Evolutionary conservation across 805 yeast genomes (phyloP).

Genomic region (Kodamaea jinghongensis): DNA sequence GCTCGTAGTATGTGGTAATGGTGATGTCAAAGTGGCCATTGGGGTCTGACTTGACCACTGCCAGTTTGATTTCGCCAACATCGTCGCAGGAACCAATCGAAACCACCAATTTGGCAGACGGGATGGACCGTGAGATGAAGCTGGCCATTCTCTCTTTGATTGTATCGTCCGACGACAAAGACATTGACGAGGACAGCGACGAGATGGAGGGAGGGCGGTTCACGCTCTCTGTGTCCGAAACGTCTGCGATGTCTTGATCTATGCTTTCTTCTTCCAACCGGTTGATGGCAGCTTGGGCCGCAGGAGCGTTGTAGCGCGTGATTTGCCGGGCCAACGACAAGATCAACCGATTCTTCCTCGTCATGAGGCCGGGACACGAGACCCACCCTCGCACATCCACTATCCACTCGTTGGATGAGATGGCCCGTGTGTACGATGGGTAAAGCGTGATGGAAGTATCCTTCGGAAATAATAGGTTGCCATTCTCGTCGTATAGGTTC

Average conservation of each 20-base stretch:
- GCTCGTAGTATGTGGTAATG: slow-evolving; percentile 56
- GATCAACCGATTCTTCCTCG: slow-evolving; percentile 68
- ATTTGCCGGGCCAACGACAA: slow-evolving; percentile 68
- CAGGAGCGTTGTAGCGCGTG: slow-evolving; percentile 37
- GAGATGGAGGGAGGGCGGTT: not conserved
- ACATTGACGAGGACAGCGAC: slow-evolving; percentile 1
- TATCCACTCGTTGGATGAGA: slow-evolving; percentile 70
- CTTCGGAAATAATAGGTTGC: slow-evolving; percentile 41
- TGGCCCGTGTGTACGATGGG: slow-evolving; percentile 43
- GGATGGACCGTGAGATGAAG: slow-evolving; percentile 66
- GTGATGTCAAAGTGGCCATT: slow-evolving; percentile 64
- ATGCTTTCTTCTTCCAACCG: slow-evolving; percentile 26
- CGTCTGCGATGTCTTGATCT: slow-evolving; percentile 21
- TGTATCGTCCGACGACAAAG: slow-evolving; percentile 28
- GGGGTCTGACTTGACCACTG: slow-evolving; percentile 50
- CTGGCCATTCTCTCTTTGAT: slow-evolving; percentile 65
- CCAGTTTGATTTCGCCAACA: slow-evolving; percentile 23
- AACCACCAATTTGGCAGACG: slow-evolving; percentile 53
- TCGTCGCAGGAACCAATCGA: slow-evolving; percentile 52
- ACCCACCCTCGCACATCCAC: slow-evolving; percentile 72
- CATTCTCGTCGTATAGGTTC: slow-evolving; percentile 25
- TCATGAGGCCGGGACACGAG: slow-evolving; percentile 65
- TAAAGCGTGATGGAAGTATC: slow-evolving; percentile 58
- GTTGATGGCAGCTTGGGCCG: slow-evolving; percentile 17
- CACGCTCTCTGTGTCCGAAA: slow-evolving; percentile 3